These are phyloP conservation scores for Trametes cingulata DNA, from an alignment of 768 basidiomycete species.

Conservation along the genomic window DNA sequence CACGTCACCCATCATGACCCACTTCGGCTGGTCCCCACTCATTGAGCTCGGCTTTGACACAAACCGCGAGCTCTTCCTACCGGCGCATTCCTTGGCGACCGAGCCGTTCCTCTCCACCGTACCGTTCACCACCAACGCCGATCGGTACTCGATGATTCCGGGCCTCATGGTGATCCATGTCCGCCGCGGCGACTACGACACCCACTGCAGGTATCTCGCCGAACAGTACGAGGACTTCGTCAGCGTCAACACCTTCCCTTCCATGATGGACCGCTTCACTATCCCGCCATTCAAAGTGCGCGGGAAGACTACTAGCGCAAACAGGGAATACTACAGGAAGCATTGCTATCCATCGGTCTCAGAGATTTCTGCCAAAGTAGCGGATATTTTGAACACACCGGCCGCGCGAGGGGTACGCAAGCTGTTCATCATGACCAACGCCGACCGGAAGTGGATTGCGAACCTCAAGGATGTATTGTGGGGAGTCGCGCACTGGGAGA, in stretches of 20 bases:
- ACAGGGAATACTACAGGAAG: not conserved
- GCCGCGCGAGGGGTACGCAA: conserved; percentile 16
- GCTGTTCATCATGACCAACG: conserved; percentile 43
- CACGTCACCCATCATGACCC: conserved; percentile 41
- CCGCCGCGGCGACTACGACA: conserved; percentile 49
- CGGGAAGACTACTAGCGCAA: not conserved
- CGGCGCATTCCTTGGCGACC: not conserved
- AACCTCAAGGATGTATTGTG: conserved; percentile 38
- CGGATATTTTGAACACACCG: not conserved
- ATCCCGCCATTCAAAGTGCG: not conserved
- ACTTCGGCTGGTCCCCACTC: conserved; percentile 63
- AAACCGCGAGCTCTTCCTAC: conserved; percentile 45
- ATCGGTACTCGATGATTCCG: conserved; percentile 29
- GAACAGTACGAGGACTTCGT: conserved; percentile 36
- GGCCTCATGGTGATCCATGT: conserved; percentile 51
- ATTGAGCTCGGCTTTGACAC: conserved; percentile 46
- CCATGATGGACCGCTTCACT: conserved; percentile 39
- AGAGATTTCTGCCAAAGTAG: too few species aligned
- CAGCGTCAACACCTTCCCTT: conserved; percentile 45
- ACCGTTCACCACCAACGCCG: conserved; percentile 6
- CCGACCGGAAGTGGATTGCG: conserved; percentile 39
- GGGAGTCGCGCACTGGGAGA: conserved; percentile 35
- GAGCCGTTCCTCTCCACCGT: not conserved
- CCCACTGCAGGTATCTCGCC: conserved; percentile 44
- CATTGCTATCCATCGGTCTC: not conserved